These are phyloP conservation scores for Leptographium lundbergii DNA, from an alignment of 2,329 filamentous ascomycete species.

Conservation along the genomic window DNA sequence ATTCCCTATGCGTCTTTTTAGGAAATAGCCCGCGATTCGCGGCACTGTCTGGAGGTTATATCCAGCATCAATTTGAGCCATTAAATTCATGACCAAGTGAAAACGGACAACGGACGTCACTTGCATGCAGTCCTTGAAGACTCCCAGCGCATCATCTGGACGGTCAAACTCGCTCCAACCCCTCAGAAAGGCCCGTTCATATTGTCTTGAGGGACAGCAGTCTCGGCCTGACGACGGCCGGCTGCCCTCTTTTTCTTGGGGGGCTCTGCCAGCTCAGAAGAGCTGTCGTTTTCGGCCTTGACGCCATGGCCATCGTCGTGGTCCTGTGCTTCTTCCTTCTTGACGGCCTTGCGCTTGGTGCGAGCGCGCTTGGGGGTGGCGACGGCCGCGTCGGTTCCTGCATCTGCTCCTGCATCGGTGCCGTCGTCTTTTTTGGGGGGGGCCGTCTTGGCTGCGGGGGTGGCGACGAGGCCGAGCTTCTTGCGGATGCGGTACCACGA, in stretches of 20 bases:
- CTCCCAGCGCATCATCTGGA: too few relatives aligned
- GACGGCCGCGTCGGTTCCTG: not conserved
- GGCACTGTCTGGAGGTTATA: not conserved
- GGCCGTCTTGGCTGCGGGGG: not conserved
- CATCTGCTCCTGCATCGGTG: not conserved
- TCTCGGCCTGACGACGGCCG: not conserved
- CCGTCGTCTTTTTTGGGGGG: not conserved
- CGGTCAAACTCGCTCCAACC: too few relatives aligned
- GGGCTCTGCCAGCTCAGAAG: not conserved
- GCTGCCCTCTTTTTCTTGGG: not conserved
- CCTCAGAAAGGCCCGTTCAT: not conserved
- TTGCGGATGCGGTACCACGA: conserved; percentile 4
- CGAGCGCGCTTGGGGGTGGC: not conserved
- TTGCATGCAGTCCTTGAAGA: too few relatives aligned
- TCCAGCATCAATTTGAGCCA: not conserved
- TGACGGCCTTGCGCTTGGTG: not conserved
- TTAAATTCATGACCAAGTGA: not conserved
- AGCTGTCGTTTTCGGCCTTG: not conserved
- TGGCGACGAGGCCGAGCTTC: conserved; percentile 1
- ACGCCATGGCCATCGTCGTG: not conserved
- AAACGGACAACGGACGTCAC: too few relatives aligned
- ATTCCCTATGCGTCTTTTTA: not conserved
- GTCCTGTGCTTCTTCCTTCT: not conserved
- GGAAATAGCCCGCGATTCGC: not conserved
- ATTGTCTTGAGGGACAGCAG: not conserved